Base-by-base conservation (phyloP, 805 yeast genomes). In the Saccharomycopsis capsularis region DNA sequence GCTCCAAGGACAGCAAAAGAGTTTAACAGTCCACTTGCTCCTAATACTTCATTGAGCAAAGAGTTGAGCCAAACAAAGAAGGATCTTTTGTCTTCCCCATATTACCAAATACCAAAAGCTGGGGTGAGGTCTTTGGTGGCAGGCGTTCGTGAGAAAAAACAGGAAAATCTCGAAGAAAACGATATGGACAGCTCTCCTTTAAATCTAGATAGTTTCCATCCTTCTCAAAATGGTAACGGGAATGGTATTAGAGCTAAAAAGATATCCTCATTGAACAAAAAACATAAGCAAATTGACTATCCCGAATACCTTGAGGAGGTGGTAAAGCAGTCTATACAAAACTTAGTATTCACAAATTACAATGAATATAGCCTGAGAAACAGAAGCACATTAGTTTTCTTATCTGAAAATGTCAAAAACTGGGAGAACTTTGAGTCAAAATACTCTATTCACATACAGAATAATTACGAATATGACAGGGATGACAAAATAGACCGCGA, bases 101-200 rank as follows among this genome's bases (percentile, higher is more conserved):
- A 75, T n/a, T 68, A 74, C 53, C 62, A 68, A 1, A 58, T 84
- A 3, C 93, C 93, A 0, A 68, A 79, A 49, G 58, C 74, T 24
- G 93, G 93, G 1, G 58, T 85, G 0, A 82, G 75, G 46, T 74
- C 89, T 0, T 65, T 82, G 4, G 81, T 84, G 0, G 73, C 78
- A 60, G 85, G 89, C 0, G 63, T 73, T 13, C 68, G 73, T 46
- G 72, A 73, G 48, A 2, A 62, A 62, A 27, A 56, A 54, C 32
- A 29, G 7, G 32, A 29, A 29, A 7, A 7, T 29, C 13, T 13
- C 32, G 32, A 29, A 7, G 32, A 29, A 9, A 13, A 29, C 7
- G 32, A 29, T 13, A 13, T 13, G 7, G 32, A 29, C 32, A 29
- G 13, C 32, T 29, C 32, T 13, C 7, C 32, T 29, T 29, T 29